Conservation (phyloP, 176 grass and related monocot species). For the Triticum urartu region DNA sequence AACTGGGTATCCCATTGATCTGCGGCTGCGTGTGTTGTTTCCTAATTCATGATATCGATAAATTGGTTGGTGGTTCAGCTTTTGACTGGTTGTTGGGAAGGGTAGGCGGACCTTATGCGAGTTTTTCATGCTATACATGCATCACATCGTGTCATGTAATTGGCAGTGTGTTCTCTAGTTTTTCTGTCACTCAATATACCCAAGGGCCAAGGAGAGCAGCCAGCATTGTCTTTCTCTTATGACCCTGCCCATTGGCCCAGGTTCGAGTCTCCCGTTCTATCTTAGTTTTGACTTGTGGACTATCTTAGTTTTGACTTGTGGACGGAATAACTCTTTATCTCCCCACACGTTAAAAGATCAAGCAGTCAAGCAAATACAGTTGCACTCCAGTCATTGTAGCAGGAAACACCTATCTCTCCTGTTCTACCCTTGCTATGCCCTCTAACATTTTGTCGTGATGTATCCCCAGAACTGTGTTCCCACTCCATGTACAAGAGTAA, state of each 20-base stretch:
- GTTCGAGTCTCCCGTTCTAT: not conserved
- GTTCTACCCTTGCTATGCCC: not conserved
- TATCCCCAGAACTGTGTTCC: not conserved
- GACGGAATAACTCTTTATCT: not conserved
- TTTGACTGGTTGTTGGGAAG: slow-evolving; percentile 26
- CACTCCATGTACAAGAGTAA: not conserved
- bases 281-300: too few relatives aligned
- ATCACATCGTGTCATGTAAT: not conserved
- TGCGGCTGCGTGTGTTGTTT: not conserved
- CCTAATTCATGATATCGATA: not conserved
- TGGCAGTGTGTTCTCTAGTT: not conserved
- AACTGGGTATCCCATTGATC: not conserved
- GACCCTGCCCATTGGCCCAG: not conserved
- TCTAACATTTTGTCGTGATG: not conserved
- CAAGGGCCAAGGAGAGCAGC: not conserved
- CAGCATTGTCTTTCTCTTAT: not conserved
- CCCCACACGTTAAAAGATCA: not conserved
- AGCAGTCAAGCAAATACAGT: not conserved
- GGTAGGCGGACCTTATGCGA: slow-evolving; percentile 6
- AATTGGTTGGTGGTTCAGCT: slow-evolving; percentile 18
- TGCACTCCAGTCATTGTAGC: not conserved
- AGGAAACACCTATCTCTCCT: not conserved
- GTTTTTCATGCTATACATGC: slow-evolving; percentile 16
- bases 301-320: too few relatives aligned
- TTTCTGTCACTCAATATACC: not conserved